Conservation (phyloP, 177 flowering plant genomes). For the Tripterygium wilfordii region DNA sequence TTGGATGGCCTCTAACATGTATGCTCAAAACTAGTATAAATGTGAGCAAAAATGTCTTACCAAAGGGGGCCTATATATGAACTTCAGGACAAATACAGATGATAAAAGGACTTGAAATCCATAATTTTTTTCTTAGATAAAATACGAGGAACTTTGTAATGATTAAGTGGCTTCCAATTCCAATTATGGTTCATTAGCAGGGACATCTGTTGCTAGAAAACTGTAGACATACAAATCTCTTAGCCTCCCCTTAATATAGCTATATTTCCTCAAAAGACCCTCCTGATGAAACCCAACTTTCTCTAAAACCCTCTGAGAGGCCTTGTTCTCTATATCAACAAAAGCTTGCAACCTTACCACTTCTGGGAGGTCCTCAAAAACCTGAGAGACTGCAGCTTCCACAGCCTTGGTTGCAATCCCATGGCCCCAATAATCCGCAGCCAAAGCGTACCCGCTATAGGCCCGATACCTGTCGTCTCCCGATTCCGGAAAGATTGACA, state of each 20-base stretch:
- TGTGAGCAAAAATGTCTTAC: no score
- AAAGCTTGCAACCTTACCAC: constrained; percentile 23
- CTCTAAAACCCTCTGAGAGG: constrained; percentile 33
- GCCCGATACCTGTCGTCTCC: constrained; percentile 23
- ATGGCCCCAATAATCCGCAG: constrained; percentile 25
- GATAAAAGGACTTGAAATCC: no score
- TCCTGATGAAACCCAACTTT: constrained; percentile 27
- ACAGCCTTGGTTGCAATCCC: constrained; percentile 25
- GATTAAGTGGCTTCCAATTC: no score
- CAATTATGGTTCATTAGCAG: neutral
- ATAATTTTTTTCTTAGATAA: no score
- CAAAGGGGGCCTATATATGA: no score
- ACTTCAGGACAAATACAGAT: no score
- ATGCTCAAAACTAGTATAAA: no score
- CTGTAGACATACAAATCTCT: constrained; percentile 16
- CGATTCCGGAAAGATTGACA: constrained; percentile 15
- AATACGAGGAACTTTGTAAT: no score
- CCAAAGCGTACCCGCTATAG: constrained; percentile 22
- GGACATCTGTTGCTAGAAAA: constrained; percentile 17
- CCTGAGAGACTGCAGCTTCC: constrained; percentile 17
- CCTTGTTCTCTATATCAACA: constrained; percentile 20
- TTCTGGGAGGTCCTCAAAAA: constrained; percentile 15
- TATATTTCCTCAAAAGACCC: constrained; percentile 26
- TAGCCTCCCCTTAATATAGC: constrained; percentile 11
- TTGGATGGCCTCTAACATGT: no score